phyloP scores from a whole-genome alignment of 2,329 filamentous ascomycete species.

The Xylariaceae sp. region DNA sequence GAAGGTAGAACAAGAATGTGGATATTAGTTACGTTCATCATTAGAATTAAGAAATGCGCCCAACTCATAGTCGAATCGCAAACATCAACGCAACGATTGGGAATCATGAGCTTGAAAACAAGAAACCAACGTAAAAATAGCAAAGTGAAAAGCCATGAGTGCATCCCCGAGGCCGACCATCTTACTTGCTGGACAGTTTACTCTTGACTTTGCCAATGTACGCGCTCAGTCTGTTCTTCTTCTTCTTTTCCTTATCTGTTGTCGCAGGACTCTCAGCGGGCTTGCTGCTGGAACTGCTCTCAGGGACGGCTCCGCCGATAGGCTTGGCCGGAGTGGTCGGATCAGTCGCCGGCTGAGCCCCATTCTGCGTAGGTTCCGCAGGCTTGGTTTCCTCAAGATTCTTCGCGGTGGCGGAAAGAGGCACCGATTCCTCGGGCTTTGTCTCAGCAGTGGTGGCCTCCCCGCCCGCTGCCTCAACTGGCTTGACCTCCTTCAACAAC shows the following conservation, averaged over 20 bases:
- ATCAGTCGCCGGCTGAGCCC: constrained; percentile 12
- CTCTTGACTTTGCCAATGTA: constrained; percentile 56
- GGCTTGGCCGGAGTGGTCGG: constrained; percentile 19
- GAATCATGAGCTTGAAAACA: constrained; percentile 25
- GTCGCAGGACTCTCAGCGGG: constrained; percentile 29
- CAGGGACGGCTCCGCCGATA: constrained; percentile 9
- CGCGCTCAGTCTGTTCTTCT: constrained; percentile 60
- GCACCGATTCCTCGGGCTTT: background rate
- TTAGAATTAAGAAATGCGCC: constrained; percentile 14
- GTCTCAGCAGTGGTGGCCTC: background rate
- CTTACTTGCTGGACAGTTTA: constrained; percentile 35
- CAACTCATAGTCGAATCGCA: constrained; percentile 15
- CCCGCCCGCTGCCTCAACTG: constrained; percentile 16
- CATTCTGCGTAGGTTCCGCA: constrained; percentile 17
- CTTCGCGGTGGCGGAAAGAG: background rate
- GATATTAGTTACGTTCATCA: constrained; percentile 22
- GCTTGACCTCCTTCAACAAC: constrained; percentile 59
- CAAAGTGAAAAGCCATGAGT: constrained; percentile 1
- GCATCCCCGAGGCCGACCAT: background rate
- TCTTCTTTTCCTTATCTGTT: constrained; percentile 53
- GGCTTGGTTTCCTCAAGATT: constrained; percentile 12
- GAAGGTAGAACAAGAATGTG: constrained; percentile 2
- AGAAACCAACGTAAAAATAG: constrained; percentile 12
- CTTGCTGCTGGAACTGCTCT: constrained; percentile 21
- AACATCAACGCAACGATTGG: constrained; percentile 23